phyloP scores from a whole-genome alignment of 1,284 basidiomycete species.

The Wolfiporia cocos region DNA sequence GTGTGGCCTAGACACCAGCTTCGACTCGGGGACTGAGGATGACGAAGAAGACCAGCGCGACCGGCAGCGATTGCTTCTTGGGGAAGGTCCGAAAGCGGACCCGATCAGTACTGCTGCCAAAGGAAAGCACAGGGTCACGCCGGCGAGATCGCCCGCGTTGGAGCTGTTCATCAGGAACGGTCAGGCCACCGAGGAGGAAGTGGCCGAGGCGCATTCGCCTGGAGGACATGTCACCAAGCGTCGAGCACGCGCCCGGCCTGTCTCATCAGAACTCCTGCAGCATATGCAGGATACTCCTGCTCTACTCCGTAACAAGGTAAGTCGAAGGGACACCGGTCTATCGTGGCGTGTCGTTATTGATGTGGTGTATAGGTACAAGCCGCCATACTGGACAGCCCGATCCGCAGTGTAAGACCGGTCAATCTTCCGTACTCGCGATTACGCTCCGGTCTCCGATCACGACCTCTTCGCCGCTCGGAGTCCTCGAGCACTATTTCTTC shows the following conservation, averaged over 20 bases:
- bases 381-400: no score
- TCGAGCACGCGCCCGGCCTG: constrained; percentile 59
- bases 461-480: constrained; percentile 16
- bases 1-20: constrained; percentile 37
- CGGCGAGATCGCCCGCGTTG: constrained; percentile 14
- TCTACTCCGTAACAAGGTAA: constrained; percentile 20
- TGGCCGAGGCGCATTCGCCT: constrained; percentile 63
- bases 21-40: constrained; percentile 43
- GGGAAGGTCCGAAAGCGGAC: constrained; percentile 10
- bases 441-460: no score
- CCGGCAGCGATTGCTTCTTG: constrained; percentile 18
- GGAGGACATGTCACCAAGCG: constrained; percentile 69
- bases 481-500: constrained; percentile 23
- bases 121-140: constrained; percentile 25
- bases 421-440: no score
- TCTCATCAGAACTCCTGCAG: constrained; percentile 59
- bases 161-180: constrained; percentile 14
- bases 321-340: no score
- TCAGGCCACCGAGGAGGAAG: constrained; percentile 34
- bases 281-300: constrained; percentile 34
- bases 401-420: no score
- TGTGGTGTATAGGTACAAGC: no score
- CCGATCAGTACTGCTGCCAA: constrained; percentile 28
- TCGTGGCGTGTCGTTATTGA: no score
- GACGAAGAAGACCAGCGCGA: constrained; percentile 29